Conservation (phyloP, 768 basidiomycete genomes). For the Leucogyrophana mollusca region DNA sequence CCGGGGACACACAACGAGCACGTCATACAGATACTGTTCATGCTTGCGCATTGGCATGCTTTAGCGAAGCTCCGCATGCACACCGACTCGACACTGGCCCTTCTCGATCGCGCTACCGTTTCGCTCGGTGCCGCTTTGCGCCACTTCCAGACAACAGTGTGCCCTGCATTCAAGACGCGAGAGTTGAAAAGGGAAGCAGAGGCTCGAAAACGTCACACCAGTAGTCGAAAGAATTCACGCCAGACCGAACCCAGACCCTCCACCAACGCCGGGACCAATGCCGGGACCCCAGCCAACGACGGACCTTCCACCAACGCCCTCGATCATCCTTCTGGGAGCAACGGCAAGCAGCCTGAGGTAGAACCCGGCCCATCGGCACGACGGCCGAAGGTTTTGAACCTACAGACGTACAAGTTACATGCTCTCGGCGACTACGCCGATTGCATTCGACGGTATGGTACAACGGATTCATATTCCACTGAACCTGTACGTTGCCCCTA, state of each 20-base stretch:
- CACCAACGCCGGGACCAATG: not conserved
- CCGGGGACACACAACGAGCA: conserved; percentile 7
- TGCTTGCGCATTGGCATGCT: conserved; percentile 12
- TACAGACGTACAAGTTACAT: conserved; percentile 15
- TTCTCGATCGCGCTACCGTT: not conserved
- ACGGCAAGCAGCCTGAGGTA: not conserved
- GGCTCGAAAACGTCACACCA: conserved; percentile 14
- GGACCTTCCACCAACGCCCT: conserved; percentile 2
- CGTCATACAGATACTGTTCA: conserved; percentile 19
- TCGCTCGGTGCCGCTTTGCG: conserved; percentile 21
- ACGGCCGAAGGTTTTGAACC: conserved; percentile 9
- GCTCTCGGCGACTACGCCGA: conserved; percentile 12
- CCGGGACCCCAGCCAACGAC: not conserved
- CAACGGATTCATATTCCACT: conserved; percentile 36
- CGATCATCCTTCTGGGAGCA: not conserved
- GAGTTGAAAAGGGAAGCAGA: conserved; percentile 29
- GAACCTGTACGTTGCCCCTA: conserved; percentile 23
- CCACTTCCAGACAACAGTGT: conserved; percentile 19
- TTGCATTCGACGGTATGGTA: conserved; percentile 21
- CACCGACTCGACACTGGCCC: conserved; percentile 13
- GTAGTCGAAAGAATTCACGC: not conserved
- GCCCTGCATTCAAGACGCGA: conserved; percentile 21
- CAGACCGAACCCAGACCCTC: not conserved
- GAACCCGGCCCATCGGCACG: not conserved
- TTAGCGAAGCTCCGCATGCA: conserved; percentile 31